A percentile compares a stretch with the other conserved stretches of the same genome.
These are phyloP conservation scores for Globisporangium viniferum DNA, from an alignment of 352 stramenopile genomes.

Conservation along the genomic window DNA sequence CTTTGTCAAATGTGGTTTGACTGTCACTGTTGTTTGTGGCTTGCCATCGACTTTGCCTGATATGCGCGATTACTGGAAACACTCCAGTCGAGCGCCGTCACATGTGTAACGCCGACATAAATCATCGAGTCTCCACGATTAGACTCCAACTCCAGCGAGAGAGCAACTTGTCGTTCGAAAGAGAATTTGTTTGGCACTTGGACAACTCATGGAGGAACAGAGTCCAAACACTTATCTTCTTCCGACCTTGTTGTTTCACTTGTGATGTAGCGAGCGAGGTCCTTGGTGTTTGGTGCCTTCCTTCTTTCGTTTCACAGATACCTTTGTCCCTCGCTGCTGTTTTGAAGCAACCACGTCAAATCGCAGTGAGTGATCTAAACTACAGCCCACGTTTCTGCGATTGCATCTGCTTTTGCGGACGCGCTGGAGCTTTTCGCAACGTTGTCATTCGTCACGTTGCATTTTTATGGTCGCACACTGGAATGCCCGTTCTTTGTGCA, in stretches of 20 bases:
- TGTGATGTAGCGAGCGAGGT: neutral
- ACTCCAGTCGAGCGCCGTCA: neutral
- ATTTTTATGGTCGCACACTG: conserved; percentile 2
- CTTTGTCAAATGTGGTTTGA: neutral
- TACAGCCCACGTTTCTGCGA: neutral
- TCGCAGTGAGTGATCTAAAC: neutral
- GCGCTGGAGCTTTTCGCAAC: conserved; percentile 1
- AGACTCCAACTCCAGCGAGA: neutral
- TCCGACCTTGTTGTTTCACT: neutral
- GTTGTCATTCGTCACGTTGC: neutral
- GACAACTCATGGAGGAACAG: neutral
- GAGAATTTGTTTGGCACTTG: neutral
- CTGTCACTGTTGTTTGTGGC: neutral
- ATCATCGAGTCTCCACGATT: conserved; percentile 3
- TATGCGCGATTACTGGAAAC: neutral
- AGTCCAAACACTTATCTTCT: neutral
- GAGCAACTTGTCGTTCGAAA: neutral
- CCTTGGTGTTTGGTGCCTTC: neutral
- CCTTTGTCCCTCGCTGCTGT: neutral
- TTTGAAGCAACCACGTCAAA: neutral
- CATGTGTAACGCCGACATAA: neutral
- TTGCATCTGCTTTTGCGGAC: neutral
- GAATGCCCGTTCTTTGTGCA: neutral
- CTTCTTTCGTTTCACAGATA: neutral
- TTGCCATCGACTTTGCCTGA: neutral